These are phyloP conservation scores for Aspergillus niger DNA, from an alignment of 2,329 filamentous ascomycete genomes.

Conservation along the genomic window DNA sequence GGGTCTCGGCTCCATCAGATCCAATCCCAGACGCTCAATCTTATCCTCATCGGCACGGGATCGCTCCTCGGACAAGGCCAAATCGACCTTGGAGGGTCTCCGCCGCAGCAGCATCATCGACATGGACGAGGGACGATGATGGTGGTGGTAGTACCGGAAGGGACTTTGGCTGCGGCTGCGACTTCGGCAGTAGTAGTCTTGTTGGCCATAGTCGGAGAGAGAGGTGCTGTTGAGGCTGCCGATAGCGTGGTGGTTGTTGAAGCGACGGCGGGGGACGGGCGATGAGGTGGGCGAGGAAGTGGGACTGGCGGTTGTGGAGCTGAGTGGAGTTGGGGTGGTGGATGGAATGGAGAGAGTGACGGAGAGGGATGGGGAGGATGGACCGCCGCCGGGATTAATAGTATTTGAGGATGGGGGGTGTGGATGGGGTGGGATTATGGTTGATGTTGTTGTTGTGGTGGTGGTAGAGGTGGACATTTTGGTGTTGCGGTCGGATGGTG, in stretches of 20 bases:
- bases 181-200: too few relatives aligned
- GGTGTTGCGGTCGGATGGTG: constrained; percentile 22
- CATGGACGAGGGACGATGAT: constrained; percentile 26
- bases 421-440: too few relatives aligned
- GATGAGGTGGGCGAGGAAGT: constrained; percentile 32
- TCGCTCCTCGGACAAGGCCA: constrained; percentile 47
- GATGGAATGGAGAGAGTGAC: constrained; percentile 18
- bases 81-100: constrained; percentile 47
- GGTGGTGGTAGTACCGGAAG: constrained; percentile 27
- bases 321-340: constrained; percentile 27
- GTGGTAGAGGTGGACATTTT: constrained; percentile 18
- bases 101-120: constrained; percentile 40
- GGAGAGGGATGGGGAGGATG: constrained; percentile 25
- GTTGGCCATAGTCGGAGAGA: constrained; percentile 14
- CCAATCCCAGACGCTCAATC: constrained; percentile 44
- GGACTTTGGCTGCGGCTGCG: constrained; percentile 32
- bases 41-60: constrained; percentile 41
- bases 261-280: constrained; percentile 25
- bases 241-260: constrained; percentile 13
- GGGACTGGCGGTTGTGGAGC: constrained; percentile 33
- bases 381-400: constrained; percentile 25
- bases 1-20: constrained; percentile 49
- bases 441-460: too few relatives aligned
- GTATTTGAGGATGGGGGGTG: too few relatives aligned
- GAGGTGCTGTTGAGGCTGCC: constrained; percentile 4